phyloP scores from a whole-genome alignment of 352 stramenopile genomes.

The Phytophthora melonis region DNA sequence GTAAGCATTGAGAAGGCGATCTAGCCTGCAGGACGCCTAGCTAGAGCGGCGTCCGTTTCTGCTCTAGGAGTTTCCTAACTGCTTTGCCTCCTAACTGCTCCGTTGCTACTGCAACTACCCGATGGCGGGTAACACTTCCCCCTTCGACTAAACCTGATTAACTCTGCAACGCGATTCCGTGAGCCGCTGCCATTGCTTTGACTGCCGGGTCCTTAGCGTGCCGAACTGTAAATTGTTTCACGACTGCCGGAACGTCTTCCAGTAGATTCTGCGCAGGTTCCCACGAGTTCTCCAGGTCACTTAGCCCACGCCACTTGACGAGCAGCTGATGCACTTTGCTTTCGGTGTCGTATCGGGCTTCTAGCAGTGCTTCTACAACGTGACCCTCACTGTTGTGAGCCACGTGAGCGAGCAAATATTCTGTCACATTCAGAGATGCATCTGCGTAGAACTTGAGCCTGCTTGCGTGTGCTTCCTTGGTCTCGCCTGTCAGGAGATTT shows the following conservation, averaged over 20 bases:
- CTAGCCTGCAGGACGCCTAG: neutral
- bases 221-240: neutral
- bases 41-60: neutral
- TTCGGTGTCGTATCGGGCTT: too few species aligned
- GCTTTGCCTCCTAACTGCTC: neutral
- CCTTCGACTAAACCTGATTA: neutral
- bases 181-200: neutral
- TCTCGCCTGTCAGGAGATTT: neutral
- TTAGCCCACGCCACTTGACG: too few species aligned
- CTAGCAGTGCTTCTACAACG: neutral
- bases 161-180: neutral
- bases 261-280: too few species aligned
- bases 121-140: neutral
- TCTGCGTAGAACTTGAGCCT: neutral
- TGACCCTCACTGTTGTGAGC: neutral
- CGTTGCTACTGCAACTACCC: neutral
- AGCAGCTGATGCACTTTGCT: too few species aligned
- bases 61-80: neutral
- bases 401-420: neutral
- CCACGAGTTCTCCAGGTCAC: too few species aligned
- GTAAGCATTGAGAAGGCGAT: too few species aligned
- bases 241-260: neutral
- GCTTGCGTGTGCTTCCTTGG: neutral
- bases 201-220: neutral
- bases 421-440: neutral